Conservation (phyloP, 1,284 basidiomycete genomes). For the Gomphus bonarii region DNA sequence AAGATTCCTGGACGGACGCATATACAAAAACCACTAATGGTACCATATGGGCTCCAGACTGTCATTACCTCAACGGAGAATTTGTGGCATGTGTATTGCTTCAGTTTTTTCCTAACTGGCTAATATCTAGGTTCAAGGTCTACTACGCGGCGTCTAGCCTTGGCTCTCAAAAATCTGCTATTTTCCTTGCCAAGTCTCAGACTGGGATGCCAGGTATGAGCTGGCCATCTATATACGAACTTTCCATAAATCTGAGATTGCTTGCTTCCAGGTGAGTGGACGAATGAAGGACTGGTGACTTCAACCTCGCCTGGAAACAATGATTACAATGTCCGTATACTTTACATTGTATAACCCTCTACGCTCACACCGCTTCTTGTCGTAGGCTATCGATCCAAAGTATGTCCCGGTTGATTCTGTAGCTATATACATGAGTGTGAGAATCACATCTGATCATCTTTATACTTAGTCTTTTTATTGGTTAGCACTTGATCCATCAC, state of each 20-base stretch:
- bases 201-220: neutral
- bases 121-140: slow-evolving; percentile 13
- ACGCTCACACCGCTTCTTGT: neutral
- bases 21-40: slow-evolving; percentile 42
- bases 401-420: slow-evolving; percentile 17
- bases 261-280: slow-evolving; percentile 27
- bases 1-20: slow-evolving; percentile 34
- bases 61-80: slow-evolving; percentile 31
- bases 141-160: slow-evolving; percentile 24
- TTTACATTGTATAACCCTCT: neutral
- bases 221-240: slow-evolving; percentile 27
- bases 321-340: slow-evolving; percentile 37
- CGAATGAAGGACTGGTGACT: slow-evolving; percentile 39
- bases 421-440: neutral
- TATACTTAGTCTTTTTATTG: slow-evolving; percentile 12
- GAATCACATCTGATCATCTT: neutral
- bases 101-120: neutral
- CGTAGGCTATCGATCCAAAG: slow-evolving; percentile 50
- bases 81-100: slow-evolving; percentile 29
- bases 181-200: slow-evolving; percentile 38
- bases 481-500: neutral
- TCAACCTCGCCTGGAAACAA: slow-evolving; percentile 27
- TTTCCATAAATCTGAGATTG: slow-evolving; percentile 11
- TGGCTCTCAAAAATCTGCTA: slow-evolving; percentile 39
- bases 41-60: slow-evolving; percentile 47